These are phyloP conservation scores for Coemansia sp. DNA, from an alignment of 192 early-diverging fungal species.

Conservation along the genomic window DNA sequence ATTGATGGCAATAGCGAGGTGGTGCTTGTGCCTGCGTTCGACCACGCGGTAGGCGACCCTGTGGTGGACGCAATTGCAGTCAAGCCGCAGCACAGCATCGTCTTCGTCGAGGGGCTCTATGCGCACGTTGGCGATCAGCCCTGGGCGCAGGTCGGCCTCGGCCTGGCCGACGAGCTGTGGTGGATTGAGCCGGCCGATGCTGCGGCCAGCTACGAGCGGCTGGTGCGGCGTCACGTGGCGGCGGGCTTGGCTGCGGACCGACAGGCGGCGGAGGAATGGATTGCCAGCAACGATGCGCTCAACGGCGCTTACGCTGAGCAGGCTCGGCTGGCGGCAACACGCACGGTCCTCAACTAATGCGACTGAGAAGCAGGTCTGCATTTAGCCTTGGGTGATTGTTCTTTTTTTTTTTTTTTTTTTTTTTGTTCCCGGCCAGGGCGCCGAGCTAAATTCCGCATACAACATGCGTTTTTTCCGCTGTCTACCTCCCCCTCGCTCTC, in stretches of 20 bases:
- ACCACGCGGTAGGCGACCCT: conserved; percentile 60
- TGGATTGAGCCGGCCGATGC: conserved; percentile 37
- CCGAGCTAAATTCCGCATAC: conserved; percentile 10
- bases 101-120: conserved; percentile 62
- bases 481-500: background rate
- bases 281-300: conserved; percentile 29
- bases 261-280: conserved; percentile 30
- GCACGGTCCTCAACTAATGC: conserved; percentile 25
- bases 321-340: conserved; percentile 31
- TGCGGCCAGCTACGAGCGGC: conserved; percentile 28
- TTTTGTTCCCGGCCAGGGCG: background rate
- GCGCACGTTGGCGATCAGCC: conserved; percentile 36
- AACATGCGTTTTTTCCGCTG: no score
- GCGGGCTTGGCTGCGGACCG: conserved; percentile 37
- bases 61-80: conserved; percentile 43
- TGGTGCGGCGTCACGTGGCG: conserved; percentile 49
- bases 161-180: conserved; percentile 55
- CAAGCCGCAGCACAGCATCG: conserved; percentile 39
- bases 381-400: background rate
- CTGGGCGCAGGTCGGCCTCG: conserved; percentile 38
- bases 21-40: conserved; percentile 54
- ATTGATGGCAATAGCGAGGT: background rate
- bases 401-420: background rate
- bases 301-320: conserved; percentile 33
- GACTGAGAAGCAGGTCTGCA: background rate